A percentile compares a stretch with the other conserved stretches of the same genome.
Evolutionary conservation across 2,329 filamentous ascomycete species (phyloP).

Genomic region (Harringtonia aguacate): DNA sequence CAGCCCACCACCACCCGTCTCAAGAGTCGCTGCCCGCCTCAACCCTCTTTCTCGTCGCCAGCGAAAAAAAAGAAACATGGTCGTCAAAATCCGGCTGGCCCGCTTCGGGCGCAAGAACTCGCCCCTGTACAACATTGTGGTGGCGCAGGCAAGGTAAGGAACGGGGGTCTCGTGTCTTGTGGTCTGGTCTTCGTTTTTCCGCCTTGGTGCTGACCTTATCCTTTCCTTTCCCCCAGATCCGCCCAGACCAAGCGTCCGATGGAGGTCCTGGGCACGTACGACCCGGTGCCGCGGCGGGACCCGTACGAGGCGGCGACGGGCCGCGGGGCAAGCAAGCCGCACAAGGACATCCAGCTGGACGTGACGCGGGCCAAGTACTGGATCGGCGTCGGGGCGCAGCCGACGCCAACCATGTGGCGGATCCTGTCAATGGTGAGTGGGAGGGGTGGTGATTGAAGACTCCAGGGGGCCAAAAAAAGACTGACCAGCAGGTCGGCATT

Average conservation of each 20-base stretch:
- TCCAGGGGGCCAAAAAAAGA: not conserved
- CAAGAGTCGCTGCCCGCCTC: no score
- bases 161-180: no score
- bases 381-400: slow-evolving; percentile 94
- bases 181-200: slow-evolving; percentile 15
- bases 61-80: slow-evolving; percentile 65
- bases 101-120: slow-evolving; percentile 81
- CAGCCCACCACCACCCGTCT: no score
- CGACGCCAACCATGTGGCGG: slow-evolving; percentile 80
- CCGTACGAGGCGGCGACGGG: slow-evolving; percentile 34
- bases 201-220: not conserved
- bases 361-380: slow-evolving; percentile 77
- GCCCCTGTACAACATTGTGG: slow-evolving; percentile 97
- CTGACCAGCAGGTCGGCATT: slow-evolving; percentile 9
- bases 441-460: not conserved
- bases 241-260: slow-evolving; percentile 81
- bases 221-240: slow-evolving; percentile 41
- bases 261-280: slow-evolving; percentile 80
- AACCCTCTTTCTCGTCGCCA: no score
- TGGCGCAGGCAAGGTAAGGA: slow-evolving; percentile 88
- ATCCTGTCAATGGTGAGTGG: slow-evolving; percentile 63
- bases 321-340: slow-evolving; percentile 48
- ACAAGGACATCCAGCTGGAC: slow-evolving; percentile 90
- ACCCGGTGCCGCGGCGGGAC: slow-evolving; percentile 53
- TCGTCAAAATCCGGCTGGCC: slow-evolving; percentile 85